Evolutionary conservation across 345 rosid species (phyloP).

Genomic region (Pistacia atlantica): DNA sequence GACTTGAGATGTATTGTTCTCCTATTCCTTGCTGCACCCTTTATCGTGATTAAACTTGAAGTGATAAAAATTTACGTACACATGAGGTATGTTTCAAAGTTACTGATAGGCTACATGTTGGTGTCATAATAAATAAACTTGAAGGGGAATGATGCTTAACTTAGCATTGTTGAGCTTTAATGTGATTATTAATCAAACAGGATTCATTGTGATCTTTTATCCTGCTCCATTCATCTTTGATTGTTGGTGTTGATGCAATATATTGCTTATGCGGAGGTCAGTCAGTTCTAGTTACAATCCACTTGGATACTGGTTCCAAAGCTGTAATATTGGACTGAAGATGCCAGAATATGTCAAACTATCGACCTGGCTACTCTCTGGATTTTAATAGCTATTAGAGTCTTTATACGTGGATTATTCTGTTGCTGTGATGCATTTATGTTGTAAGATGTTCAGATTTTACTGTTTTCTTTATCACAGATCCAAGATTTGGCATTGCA

Average conservation of each 20-base stretch:
- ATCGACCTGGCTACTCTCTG: neutral
- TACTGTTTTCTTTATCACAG: slow-evolving; percentile 33
- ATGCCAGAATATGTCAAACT: neutral
- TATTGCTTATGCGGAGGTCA: neutral
- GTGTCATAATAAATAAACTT: neutral
- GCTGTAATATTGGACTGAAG: neutral
- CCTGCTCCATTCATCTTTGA: neutral
- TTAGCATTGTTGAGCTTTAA: neutral
- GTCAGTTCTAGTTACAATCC: neutral
- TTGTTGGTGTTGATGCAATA: neutral
- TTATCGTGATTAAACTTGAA: neutral
- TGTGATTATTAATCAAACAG: neutral
- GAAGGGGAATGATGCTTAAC: neutral
- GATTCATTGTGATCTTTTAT: neutral
- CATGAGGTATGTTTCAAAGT: neutral
- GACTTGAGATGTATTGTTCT: neutral
- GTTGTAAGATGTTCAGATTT: neutral
- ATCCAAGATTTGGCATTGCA: slow-evolving; percentile 77
- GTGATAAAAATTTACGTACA: neutral
- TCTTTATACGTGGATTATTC: neutral
- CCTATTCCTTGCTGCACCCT: slow-evolving; percentile 2
- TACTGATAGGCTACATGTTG: neutral
- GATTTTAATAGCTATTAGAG: neutral
- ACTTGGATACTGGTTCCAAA: neutral
- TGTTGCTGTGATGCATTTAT: neutral